Base-by-base conservation (phyloP, 2,329 filamentous ascomycete species). In the Sarocladium kiliense region DNA sequence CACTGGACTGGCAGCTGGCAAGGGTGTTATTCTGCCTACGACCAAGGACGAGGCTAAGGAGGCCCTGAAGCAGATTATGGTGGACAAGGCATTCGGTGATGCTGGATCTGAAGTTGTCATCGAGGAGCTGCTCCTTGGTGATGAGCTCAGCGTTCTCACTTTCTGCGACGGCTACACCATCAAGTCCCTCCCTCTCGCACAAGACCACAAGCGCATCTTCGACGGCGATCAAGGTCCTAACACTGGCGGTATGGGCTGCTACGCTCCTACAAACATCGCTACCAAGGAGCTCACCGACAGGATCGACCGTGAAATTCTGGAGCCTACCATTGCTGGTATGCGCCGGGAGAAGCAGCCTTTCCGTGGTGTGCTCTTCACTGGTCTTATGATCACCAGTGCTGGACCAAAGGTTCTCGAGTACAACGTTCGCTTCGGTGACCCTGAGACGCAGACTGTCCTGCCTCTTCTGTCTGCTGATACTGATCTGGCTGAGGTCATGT, bases 161-260 rank as follows among this genome's bases (percentile, higher is more conserved):
- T 96, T 99, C 74, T 90, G 86, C 65, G 94, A 99, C 67, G 94
- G 94, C 53, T 87, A 88, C 67, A 87, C 87, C 1, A 88, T 96
- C 68, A 82, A 84, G 66, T 91, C 88, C 9, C 78, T 97, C 10
- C 93, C 93, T 4, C 87, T 94, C 1, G 93, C 93, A 1, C 94
- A 99, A 71, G 94, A 97, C 70, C 94, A 99, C 77, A 97, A 99
- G 80, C 84, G 91, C 59, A 91, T 95, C 60, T 89, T 88, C 54
- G 94, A 99, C 65, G 90, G 89, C 55, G 93, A 97, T 67, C 80
- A 83, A 51, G 94, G 94, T 1, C 89, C 91, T 36, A 97, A 97
- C 74, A 97, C 94, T 2, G 94, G 93, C 57, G 94, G 94, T 39
- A 97, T 97, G 94, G 94, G 94, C 53, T 96, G 91, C 68, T 97